Conservation (phyloP, 2,329 filamentous ascomycete species). For the Colletotrichum endophyticum region DNA sequence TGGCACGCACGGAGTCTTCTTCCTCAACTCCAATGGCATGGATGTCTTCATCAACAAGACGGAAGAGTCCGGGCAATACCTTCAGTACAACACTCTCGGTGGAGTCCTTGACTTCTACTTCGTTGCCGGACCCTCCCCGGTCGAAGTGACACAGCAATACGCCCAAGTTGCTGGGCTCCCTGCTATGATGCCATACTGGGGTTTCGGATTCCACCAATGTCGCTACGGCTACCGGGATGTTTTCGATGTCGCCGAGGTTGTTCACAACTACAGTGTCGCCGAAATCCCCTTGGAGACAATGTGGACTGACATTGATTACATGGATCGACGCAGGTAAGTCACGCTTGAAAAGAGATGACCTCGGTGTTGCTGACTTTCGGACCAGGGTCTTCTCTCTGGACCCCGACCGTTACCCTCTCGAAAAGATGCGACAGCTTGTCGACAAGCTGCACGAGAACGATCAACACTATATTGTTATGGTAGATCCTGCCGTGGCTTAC, state of each 20-base stretch:
- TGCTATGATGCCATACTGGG: conserved; percentile 69
- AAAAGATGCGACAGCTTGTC: conserved; percentile 69
- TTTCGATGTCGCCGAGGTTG: conserved; percentile 69
- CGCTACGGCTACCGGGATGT: conserved; percentile 69
- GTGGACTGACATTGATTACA: conserved; percentile 59
- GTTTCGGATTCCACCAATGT: conserved; percentile 67
- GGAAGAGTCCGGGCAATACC: conserved; percentile 63
- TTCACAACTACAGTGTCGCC: conserved; percentile 70
- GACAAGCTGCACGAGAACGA: conserved; percentile 68
- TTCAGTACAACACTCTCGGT: conserved; percentile 82
- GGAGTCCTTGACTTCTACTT: conserved; percentile 79
- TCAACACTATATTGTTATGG: conserved; percentile 79
- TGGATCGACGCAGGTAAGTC: conserved; percentile 29
- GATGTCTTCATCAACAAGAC: conserved; percentile 76
- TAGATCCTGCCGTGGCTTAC: conserved; percentile 70
- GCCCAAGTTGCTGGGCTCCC: conserved; percentile 60
- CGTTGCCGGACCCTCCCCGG: conserved; percentile 61
- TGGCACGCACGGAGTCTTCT: conserved; percentile 69
- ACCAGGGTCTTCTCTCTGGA: conserved; percentile 67
- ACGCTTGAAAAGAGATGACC: too few species aligned
- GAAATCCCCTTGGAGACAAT: conserved; percentile 72
- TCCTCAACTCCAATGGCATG: conserved; percentile 78
- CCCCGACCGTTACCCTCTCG: conserved; percentile 64
- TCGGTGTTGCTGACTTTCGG: conserved; percentile 20
- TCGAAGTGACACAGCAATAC: conserved; percentile 65